These are phyloP conservation scores for Apiotrichum porosum DNA, from an alignment of 1,284 basidiomycete genomes.

Conservation along the genomic window DNA sequence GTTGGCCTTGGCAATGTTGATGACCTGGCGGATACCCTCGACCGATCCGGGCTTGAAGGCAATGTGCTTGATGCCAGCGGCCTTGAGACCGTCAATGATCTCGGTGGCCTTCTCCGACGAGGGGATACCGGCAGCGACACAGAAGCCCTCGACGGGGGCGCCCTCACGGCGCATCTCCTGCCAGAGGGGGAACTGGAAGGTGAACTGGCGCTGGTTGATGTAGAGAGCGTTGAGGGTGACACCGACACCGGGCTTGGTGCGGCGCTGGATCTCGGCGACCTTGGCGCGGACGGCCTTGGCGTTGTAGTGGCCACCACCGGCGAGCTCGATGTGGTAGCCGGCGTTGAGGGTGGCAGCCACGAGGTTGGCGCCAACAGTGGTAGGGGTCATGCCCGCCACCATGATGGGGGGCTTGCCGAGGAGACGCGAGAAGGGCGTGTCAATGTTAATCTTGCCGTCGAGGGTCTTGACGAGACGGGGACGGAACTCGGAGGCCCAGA, in stretches of 20 bases:
- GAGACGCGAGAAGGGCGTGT: conserved; percentile 93
- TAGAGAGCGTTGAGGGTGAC: conserved; percentile 93
- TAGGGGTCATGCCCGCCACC: conserved; percentile 98
- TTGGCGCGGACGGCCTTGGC: conserved; percentile 79
- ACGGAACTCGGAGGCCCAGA: conserved; percentile 85
- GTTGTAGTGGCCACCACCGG: conserved; percentile 96
- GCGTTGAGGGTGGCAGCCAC: conserved; percentile 87
- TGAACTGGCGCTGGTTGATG: conserved; percentile 96
- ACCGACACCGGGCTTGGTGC: conserved; percentile 79
- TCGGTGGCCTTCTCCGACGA: conserved; percentile 88
- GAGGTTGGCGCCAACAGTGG: conserved; percentile 86
- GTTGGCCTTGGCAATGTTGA: conserved; percentile 91
- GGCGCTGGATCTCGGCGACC: conserved; percentile 78
- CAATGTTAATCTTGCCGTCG: conserved; percentile 84
- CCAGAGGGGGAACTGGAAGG: conserved; percentile 96
- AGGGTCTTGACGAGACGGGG: conserved; percentile 83
- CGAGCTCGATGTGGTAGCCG: conserved; percentile 93
- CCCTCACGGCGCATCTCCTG: conserved; percentile 95
- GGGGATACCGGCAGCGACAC: conserved; percentile 93
- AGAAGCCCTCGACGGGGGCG: conserved; percentile 93
- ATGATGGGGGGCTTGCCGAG: conserved; percentile 94
- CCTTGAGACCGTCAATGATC: conserved; percentile 72
- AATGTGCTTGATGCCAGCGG: conserved; percentile 85
- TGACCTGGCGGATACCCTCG: conserved; percentile 93
- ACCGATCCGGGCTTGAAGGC: conserved; percentile 97